Evolutionary conservation across 352 stramenopile genomes (phyloP).

Genomic region (Halophytophthora polymorphica): DNA sequence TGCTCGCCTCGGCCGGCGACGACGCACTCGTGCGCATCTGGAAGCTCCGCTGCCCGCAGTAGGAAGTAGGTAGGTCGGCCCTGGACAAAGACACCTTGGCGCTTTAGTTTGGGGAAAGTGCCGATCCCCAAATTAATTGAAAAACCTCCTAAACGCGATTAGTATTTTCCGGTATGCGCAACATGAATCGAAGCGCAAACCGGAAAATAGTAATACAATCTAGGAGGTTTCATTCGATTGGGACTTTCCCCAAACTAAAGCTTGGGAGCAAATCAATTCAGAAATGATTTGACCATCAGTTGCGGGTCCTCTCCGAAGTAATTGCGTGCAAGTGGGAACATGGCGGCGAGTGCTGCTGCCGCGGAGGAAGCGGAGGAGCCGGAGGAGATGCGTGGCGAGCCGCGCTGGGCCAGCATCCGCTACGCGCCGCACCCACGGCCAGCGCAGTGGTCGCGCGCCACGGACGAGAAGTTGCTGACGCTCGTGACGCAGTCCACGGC

Average conservation of each 20-base stretch:
- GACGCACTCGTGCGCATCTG: conserved; percentile 66
- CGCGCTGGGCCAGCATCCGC: conserved; percentile 65
- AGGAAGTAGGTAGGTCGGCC: conserved; percentile 1
- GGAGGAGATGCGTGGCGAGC: conserved; percentile 56
- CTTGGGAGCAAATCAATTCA: too few relatives aligned
- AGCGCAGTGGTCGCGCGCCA: conserved; percentile 39
- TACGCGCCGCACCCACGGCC: conserved; percentile 24
- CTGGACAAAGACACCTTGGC: conserved; percentile 1
- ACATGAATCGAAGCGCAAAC: too few relatives aligned
- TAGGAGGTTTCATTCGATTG: too few relatives aligned
- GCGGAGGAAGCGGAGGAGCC: conserved; percentile 16
- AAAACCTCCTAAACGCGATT: too few relatives aligned
- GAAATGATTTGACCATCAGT: too few relatives aligned
- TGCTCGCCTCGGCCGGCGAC: conserved; percentile 66
- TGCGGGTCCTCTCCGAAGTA: too few relatives aligned
- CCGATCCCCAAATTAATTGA: too few relatives aligned
- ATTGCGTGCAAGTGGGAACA: too few relatives aligned
- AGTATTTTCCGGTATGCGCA: too few relatives aligned
- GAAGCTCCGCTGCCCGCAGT: conserved; percentile 43
- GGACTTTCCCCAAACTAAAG: too few relatives aligned
- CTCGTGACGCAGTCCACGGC: conserved; percentile 65
- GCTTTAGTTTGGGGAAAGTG: too few relatives aligned
- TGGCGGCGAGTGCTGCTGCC: conserved; percentile 8
- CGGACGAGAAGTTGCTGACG: conserved; percentile 60
- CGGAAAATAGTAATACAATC: too few relatives aligned